A percentile compares a stretch with the other conserved stretches of the same genome.
Evolutionary conservation across 2,329 filamentous ascomycete genomes (phyloP).

Genomic region (Macroventuria anomochaeta): DNA sequence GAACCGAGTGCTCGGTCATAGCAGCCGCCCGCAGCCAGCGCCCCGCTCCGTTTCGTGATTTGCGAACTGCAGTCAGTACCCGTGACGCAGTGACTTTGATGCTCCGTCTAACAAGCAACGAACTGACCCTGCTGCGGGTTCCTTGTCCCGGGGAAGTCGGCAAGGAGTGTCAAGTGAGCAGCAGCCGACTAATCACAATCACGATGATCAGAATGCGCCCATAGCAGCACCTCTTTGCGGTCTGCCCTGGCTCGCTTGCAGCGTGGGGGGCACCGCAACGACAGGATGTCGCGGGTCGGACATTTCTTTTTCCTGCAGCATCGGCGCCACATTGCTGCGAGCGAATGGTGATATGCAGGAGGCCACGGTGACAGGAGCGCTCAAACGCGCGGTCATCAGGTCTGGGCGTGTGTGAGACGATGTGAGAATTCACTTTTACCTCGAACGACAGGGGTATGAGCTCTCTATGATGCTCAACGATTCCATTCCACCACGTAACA

Average conservation of each 20-base stretch:
- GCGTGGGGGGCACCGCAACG: constrained; percentile 33
- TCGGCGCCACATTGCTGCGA: constrained; percentile 32
- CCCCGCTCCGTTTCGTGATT: constrained; percentile 30
- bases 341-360: constrained; percentile 43
- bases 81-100: constrained; percentile 31
- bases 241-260: constrained; percentile 33
- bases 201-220: constrained; percentile 8
- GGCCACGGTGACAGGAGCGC: constrained; percentile 35
- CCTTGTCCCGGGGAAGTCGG: constrained; percentile 42
- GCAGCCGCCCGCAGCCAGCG: constrained; percentile 32
- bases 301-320: constrained; percentile 40
- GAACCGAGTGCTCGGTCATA: constrained; percentile 38
- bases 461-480: constrained; percentile 26
- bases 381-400: constrained; percentile 32
- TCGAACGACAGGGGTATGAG: constrained; percentile 26
- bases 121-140: constrained; percentile 1
- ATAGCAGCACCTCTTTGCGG: constrained; percentile 14
- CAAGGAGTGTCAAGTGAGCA: constrained; percentile 35
- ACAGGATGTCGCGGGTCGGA: constrained; percentile 33
- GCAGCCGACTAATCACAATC: constrained; percentile 21
- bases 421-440: constrained; percentile 33
- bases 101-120: constrained; percentile 14
- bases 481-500: constrained; percentile 34
- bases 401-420: constrained; percentile 28
- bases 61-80: constrained; percentile 21